Conservation (phyloP, 441 rosid genomes). For the Manihot esculenta region DNA sequence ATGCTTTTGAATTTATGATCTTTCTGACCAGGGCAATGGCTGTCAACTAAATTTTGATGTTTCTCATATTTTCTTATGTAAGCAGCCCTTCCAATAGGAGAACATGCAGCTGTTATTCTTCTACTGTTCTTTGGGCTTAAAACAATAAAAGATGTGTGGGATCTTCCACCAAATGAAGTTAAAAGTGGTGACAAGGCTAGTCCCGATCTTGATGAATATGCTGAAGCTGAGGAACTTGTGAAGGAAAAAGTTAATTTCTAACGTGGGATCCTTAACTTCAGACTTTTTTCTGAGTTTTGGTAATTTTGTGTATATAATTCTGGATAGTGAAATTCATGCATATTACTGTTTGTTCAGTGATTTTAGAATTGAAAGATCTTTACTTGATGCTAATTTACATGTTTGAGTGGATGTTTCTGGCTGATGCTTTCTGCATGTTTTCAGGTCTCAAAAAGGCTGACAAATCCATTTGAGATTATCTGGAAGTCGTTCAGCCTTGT, state of each 20-base stretch:
- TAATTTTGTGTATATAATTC: neutral
- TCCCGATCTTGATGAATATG: slow-evolving; percentile 74
- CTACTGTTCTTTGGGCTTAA: slow-evolving; percentile 90
- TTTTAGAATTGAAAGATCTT: neutral
- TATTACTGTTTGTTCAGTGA: neutral
- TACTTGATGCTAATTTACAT: slow-evolving; percentile 6
- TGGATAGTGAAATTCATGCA: neutral
- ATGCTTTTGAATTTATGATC: neutral
- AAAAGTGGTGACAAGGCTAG: slow-evolving; percentile 56
- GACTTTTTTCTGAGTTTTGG: neutral
- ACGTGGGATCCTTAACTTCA: neutral
- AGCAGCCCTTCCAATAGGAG: slow-evolving; percentile 94
- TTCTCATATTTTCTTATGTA: slow-evolving; percentile 20
- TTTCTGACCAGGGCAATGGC: neutral
- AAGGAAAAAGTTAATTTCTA: slow-evolving; percentile 64
- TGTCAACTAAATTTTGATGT: slow-evolving; percentile 1
- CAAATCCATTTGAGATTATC: slow-evolving; percentile 83
- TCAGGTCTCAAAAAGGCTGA: slow-evolving; percentile 70
- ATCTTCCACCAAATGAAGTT: slow-evolving; percentile 58
- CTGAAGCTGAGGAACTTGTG: slow-evolving; percentile 93
- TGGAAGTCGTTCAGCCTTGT: slow-evolving; percentile 97
- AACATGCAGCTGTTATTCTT: slow-evolving; percentile 89
- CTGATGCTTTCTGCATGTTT: slow-evolving; percentile 13
- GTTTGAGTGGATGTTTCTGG: neutral
- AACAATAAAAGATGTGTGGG: slow-evolving; percentile 97